These are phyloP conservation scores for Chlorella ohadii DNA, from an alignment of 139 green algal species.

Conservation along the genomic window DNA sequence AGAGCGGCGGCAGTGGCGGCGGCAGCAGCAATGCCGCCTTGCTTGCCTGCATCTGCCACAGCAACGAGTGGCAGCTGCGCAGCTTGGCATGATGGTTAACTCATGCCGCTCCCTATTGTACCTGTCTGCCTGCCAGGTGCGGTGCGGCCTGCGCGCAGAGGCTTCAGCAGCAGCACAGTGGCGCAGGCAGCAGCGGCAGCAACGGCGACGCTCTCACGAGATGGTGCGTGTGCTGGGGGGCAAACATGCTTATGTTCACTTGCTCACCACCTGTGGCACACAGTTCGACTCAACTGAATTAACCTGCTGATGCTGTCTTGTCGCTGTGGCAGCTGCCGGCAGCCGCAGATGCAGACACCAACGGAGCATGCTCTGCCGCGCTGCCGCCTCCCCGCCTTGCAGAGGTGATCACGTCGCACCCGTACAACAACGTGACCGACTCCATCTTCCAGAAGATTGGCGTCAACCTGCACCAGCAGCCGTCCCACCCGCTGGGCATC, in stretches of 20 bases:
- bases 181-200: slow-evolving; percentile 13
- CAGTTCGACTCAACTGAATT: too few species aligned
- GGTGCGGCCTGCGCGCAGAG: background rate
- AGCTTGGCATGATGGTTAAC: background rate
- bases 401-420: slow-evolving; percentile 84
- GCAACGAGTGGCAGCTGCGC: background rate
- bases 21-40: background rate
- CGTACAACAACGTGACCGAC: slow-evolving; percentile 96
- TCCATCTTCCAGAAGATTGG: slow-evolving; percentile 97
- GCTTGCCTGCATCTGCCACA: background rate
- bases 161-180: background rate
- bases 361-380: too few species aligned
- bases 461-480: slow-evolving; percentile 86
- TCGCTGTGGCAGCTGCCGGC: too few species aligned
- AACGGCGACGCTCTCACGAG: background rate
- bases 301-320: too few species aligned
- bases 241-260: too few species aligned
- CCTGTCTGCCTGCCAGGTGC: background rate
- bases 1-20: background rate
- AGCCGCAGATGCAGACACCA: too few species aligned
- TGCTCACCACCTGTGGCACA: too few species aligned
- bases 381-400: background rate
- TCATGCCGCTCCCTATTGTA: too few species aligned
- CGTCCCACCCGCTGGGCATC: slow-evolving; percentile 94
- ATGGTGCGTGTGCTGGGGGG: background rate